Evolutionary conservation across 1,284 basidiomycete genomes (phyloP), one percentile per base, ranked within the genome.

Genomic region (Hymenochaete sp.): DNA sequence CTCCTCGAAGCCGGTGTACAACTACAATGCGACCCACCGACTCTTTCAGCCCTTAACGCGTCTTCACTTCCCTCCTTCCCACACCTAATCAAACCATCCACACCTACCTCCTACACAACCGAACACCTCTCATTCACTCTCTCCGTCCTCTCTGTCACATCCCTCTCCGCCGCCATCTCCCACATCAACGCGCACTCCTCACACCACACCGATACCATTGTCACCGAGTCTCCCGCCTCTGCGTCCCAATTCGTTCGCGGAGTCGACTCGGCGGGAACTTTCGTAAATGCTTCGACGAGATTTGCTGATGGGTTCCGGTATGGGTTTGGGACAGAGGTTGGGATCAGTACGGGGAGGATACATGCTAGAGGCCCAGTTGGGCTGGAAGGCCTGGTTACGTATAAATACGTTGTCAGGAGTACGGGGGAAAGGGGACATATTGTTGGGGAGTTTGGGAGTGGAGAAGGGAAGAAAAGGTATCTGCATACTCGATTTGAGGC

Each of bases 241-340:
- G 88, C 84, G 28, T 72, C 77, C 16, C 70, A 68, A 19, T 99
- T 98, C 68, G 88, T 84, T 56, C 73, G 83, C 18, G 87, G 87
- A 2, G 82, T 98, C 21, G 92, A 95, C 62, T 88, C 83, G 2
- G 89, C 96, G 1, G 93, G 93, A 42, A 90, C 90, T 6, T 98
- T 88, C 57, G 77, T 97, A 52, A 99, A 99, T 57, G 90, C 93
- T 2, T 89, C 83, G 53, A 96, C 96, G 6, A 77, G 96, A 38
- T 98, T 99, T 59, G 87, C 93, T 0, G 96, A 99, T 63, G 96
- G 96, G 1, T 98, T 95, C 65, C 68, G 96, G 46, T 99, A 93
- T 63, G 96, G 96, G 0, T 90, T 97, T 53, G 96, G 96, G 1
- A 95, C 96, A 1, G 96, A 98, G 65, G 95, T 99, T 1, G 96